phyloP scores from a whole-genome alignment of 1,284 basidiomycete species.

The Cutaneotrichosporon curvatum region DNA sequence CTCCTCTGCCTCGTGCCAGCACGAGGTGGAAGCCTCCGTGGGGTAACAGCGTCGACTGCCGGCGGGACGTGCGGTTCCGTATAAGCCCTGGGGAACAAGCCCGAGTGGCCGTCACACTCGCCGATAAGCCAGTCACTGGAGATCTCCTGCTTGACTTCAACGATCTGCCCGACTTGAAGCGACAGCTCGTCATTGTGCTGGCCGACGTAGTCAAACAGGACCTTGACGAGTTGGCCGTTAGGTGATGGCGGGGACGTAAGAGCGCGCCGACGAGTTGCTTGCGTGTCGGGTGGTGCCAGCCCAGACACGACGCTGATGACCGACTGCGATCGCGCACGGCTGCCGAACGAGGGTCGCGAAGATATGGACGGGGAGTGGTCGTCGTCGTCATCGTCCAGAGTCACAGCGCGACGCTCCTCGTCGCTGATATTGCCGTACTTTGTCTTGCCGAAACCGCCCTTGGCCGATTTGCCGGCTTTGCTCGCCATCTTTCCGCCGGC shows the following conservation, averaged over 20 bases:
- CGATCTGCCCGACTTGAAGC: constrained; percentile 63
- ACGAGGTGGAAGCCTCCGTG: neutral
- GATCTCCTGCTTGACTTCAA: constrained; percentile 65
- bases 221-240: constrained; percentile 50
- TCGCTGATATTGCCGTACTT: constrained; percentile 47
- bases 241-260: constrained; percentile 30
- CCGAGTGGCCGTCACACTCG: constrained; percentile 57
- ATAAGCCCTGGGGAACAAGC: constrained; percentile 69
- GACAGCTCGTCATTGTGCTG: constrained; percentile 62
- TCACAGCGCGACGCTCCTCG: constrained; percentile 47
- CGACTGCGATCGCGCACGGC: constrained; percentile 10
- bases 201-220: constrained; percentile 64
- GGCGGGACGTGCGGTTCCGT: constrained; percentile 51
- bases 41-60: no score
- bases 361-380: constrained; percentile 23
- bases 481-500: constrained; percentile 13
- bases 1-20: no score
- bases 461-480: constrained; percentile 13
- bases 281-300: neutral
- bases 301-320: constrained; percentile 9
- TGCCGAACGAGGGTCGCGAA: neutral
- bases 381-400: constrained; percentile 40
- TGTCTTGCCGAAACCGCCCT: constrained; percentile 51
- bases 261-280: constrained; percentile 26
- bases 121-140: constrained; percentile 82